These are phyloP conservation scores for Glaciozyma antarctica DNA, from an alignment of 768 basidiomycete species.

Conservation along the genomic window DNA sequence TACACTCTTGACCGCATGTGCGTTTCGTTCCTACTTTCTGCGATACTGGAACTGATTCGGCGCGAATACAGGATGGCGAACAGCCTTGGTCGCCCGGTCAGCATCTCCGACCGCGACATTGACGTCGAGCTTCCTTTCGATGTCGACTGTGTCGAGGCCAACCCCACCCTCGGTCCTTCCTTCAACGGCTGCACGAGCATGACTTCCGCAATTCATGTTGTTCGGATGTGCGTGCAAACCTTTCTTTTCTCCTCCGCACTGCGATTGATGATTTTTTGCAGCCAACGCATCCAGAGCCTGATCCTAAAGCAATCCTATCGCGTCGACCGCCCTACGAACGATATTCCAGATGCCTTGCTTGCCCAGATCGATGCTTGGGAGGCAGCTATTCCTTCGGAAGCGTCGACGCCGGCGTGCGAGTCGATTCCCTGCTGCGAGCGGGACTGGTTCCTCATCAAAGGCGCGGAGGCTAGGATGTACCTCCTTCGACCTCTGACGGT, in stretches of 20 bases:
- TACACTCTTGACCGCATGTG: conserved; percentile 33
- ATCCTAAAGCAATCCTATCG: conserved; percentile 31
- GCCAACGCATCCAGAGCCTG: conserved; percentile 32
- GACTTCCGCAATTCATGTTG: conserved; percentile 35
- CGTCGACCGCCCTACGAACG: background rate
- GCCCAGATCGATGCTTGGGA: conserved; percentile 17
- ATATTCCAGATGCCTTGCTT: conserved; percentile 3
- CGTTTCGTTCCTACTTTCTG: background rate
- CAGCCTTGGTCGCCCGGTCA: conserved; percentile 31
- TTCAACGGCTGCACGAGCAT: conserved; percentile 21
- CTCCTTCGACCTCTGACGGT: conserved; percentile 20
- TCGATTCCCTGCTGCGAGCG: conserved; percentile 2
- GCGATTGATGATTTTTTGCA: background rate
- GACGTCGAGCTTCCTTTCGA: conserved; percentile 35
- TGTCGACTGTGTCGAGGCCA: conserved; percentile 31
- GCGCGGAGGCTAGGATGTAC: conserved; percentile 12
- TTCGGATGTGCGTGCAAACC: conserved; percentile 15
- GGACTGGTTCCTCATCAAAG: conserved; percentile 15
- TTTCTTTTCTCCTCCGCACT: background rate
- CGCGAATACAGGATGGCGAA: conserved; percentile 32
- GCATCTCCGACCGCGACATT: conserved; percentile 35
- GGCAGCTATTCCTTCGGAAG: conserved; percentile 2
- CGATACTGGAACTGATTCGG: background rate
- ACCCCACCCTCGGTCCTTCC: conserved; percentile 9
- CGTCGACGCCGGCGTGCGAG: background rate